Conservation (phyloP, 768 basidiomycete genomes). For the Tylopilus sp. region DNA sequence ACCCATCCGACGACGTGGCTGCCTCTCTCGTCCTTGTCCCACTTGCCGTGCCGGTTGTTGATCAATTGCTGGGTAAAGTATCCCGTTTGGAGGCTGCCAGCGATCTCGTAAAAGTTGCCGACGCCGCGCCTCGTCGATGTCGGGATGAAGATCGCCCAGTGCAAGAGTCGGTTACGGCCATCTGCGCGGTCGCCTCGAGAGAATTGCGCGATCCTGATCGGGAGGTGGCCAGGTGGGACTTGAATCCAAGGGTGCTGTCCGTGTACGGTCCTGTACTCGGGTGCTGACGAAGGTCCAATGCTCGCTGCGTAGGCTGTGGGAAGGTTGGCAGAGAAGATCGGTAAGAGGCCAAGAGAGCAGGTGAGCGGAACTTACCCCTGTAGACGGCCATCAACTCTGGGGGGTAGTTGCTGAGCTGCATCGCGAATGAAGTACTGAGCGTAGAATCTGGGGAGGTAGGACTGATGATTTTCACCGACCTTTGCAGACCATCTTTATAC, state of each 20-base stretch:
- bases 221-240: constrained; percentile 13
- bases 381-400: constrained; percentile 8
- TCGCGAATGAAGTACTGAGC: neutral
- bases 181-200: neutral
- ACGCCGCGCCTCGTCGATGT: constrained; percentile 16
- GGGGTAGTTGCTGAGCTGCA: neutral
- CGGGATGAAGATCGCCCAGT: constrained; percentile 25
- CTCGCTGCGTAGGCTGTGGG: constrained; percentile 10
- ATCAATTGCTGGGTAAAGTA: constrained; percentile 16
- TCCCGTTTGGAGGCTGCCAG: neutral
- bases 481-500: constrained; percentile 8
- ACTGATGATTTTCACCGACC: constrained; percentile 2
- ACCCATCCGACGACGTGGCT: constrained; percentile 13
- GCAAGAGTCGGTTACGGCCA: constrained; percentile 1
- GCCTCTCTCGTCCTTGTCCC: constrained; percentile 13
- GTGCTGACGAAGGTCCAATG: neutral
- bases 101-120: constrained; percentile 21
- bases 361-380: neutral
- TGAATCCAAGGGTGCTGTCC: neutral
- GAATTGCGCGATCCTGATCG: constrained; percentile 18
- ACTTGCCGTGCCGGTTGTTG: constrained; percentile 11
- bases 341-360: too few relatives aligned
- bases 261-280: constrained; percentile 11
- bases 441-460: neutral
- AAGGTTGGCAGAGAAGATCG: neutral